A percentile compares a stretch with the other conserved stretches of the same genome.
phyloP scores from a whole-genome alignment of 2,329 filamentous ascomycete genomes.

The Botrytis fabae region DNA sequence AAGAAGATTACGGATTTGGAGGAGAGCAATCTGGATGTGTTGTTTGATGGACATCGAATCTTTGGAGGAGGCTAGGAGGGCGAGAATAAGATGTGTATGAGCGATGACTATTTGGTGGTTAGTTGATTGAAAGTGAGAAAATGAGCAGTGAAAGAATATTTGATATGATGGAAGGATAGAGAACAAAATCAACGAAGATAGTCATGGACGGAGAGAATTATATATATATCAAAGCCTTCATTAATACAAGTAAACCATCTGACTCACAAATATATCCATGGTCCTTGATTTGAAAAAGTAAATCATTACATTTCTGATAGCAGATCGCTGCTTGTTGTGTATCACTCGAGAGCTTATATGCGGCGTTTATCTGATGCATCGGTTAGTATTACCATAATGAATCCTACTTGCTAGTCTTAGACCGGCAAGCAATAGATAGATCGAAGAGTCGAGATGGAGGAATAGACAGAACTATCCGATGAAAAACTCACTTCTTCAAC shows the following conservation, averaged over 20 bases:
- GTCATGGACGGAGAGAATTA: background rate
- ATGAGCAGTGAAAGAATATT: too few relatives aligned
- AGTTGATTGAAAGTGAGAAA: background rate
- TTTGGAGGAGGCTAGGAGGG: background rate
- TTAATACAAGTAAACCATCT: background rate
- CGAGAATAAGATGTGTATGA: background rate
- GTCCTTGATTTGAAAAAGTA: background rate
- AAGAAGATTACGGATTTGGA: background rate
- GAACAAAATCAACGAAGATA: background rate
- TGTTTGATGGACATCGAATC: background rate
- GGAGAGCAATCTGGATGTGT: background rate
- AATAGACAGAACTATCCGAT: background rate
- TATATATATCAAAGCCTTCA: background rate
- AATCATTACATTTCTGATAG: background rate
- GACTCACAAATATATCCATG: constrained; percentile 3
- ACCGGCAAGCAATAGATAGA: background rate
- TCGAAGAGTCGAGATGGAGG: background rate
- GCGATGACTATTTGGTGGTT: background rate
- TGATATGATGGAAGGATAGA: background rate
- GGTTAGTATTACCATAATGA: background rate
- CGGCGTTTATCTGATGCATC: background rate
- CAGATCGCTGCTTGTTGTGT: background rate
- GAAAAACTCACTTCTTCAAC: background rate
- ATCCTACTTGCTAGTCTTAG: background rate
- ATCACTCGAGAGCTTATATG: background rate